Percentiles rank a stretch among this genome's conserved stretches.
Conservation (phyloP, 2,329 filamentous ascomycete genomes). For the Xylariales sp. region DNA sequence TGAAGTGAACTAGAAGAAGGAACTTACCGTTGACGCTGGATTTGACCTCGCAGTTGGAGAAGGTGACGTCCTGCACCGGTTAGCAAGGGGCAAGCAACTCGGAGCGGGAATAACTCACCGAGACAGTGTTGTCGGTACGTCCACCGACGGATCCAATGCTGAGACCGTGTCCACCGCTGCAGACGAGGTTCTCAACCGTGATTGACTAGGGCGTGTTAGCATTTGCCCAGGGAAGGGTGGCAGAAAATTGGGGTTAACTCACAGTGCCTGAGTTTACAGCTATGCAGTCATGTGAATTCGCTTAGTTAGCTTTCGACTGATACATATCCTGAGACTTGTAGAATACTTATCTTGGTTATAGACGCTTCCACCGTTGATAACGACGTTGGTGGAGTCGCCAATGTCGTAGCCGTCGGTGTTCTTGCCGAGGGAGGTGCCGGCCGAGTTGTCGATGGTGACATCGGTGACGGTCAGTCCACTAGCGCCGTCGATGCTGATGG, state of each 20-base stretch:
- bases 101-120: too few relatives aligned
- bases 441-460: conserved; percentile 34
- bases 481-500: conserved; percentile 32
- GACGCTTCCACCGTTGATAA: conserved; percentile 47
- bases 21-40: conserved; percentile 45
- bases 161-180: conserved; percentile 39
- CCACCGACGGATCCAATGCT: conserved; percentile 41
- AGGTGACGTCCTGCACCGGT: conserved; percentile 43
- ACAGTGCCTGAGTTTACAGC: conserved; percentile 48
- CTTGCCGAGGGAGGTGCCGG: conserved; percentile 30
- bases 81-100: too few relatives aligned
- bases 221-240: too few relatives aligned
- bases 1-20: too few relatives aligned
- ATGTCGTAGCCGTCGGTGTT: conserved; percentile 61
- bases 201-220: conserved; percentile 32
- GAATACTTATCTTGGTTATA: conserved; percentile 63
- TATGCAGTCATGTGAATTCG: conserved; percentile 56
- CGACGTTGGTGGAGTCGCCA: conserved; percentile 41
- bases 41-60: conserved; percentile 43
- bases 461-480: conserved; percentile 28
- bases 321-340: too few relatives aligned
- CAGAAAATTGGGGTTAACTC: not conserved
- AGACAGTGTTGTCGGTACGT: conserved; percentile 47
- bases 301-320: too few relatives aligned
- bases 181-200: conserved; percentile 37